phyloP scores from a whole-genome alignment of 352 stramenopile species.

The Phytophthora foliorum region DNA sequence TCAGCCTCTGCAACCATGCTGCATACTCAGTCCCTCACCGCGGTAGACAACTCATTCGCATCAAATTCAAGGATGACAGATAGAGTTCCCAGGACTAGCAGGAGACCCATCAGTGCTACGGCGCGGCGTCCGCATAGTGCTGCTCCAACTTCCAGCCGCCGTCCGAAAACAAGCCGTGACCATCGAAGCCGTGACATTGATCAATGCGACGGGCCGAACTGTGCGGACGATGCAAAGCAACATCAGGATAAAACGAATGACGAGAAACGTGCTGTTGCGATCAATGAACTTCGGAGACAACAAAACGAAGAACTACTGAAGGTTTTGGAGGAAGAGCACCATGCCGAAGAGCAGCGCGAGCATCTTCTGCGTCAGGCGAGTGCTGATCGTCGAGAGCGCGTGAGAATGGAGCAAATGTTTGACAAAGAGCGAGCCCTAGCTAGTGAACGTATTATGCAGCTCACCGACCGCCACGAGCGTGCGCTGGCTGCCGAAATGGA shows the following conservation, averaged over 20 bases:
- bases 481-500: slow-evolving; percentile 53
- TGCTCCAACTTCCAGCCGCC: slow-evolving; percentile 7
- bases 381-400: slow-evolving; percentile 44
- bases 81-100: slow-evolving; percentile 6
- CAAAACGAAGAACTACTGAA: slow-evolving; percentile 82
- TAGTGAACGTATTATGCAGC: slow-evolving; percentile 85
- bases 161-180: slow-evolving; percentile 27
- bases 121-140: slow-evolving; percentile 35
- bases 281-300: slow-evolving; percentile 63
- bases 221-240: slow-evolving; percentile 24
- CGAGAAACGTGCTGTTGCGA: slow-evolving; percentile 33
- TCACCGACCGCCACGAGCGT: slow-evolving; percentile 79
- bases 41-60: slow-evolving; percentile 11
- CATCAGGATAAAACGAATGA: slow-evolving; percentile 27
- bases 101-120: slow-evolving; percentile 46
- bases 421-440: slow-evolving; percentile 70
- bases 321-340: slow-evolving; percentile 82
- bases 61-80: slow-evolving; percentile 1
- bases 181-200: slow-evolving; percentile 19
- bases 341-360: slow-evolving; percentile 84
- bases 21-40: slow-evolving; percentile 46
- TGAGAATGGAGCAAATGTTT: slow-evolving; percentile 77
- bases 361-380: slow-evolving; percentile 60
- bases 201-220: slow-evolving; percentile 20
- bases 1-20: slow-evolving; percentile 44